phyloP scores from a whole-genome alignment of 805 yeast genomes.

The Middelhovenomyces tepae region DNA sequence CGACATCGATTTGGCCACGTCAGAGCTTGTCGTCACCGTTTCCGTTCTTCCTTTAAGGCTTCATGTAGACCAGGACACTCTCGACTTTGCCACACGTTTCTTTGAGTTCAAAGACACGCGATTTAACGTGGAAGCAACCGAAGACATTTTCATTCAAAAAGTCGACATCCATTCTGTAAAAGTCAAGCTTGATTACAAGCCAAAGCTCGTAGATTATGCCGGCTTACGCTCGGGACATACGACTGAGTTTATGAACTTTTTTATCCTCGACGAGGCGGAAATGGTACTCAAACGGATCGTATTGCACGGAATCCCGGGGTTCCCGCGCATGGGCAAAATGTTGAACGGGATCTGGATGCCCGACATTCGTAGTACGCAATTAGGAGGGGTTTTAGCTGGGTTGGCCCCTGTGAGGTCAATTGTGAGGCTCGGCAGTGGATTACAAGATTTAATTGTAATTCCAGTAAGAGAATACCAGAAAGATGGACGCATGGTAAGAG shows the following conservation, averaged over 20 bases:
- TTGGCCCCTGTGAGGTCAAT: slow-evolving; percentile 73
- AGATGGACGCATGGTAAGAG: slow-evolving; percentile 60
- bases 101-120: slow-evolving; percentile 70
- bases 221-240: slow-evolving; percentile 83
- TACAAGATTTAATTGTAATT: slow-evolving; percentile 60
- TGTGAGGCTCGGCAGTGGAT: slow-evolving; percentile 69
- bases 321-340: slow-evolving; percentile 45
- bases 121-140: slow-evolving; percentile 29
- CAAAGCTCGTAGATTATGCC: slow-evolving; percentile 76
- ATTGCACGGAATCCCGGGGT: slow-evolving; percentile 71
- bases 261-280: slow-evolving; percentile 78
- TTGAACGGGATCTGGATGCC: slow-evolving; percentile 80
- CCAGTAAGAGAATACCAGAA: slow-evolving; percentile 68
- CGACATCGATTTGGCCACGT: slow-evolving; percentile 49
- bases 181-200: slow-evolving; percentile 79
- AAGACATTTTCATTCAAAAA: slow-evolving; percentile 53
- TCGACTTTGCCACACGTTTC: slow-evolving; percentile 74
- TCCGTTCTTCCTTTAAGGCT: slow-evolving; percentile 65
- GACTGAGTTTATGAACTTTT: slow-evolving; percentile 80
- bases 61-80: slow-evolving; percentile 88
- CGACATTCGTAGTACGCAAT: slow-evolving; percentile 71
- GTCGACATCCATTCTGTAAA: slow-evolving; percentile 42
- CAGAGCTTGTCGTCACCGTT: slow-evolving; percentile 52
- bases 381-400: slow-evolving; percentile 75
- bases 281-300: slow-evolving; percentile 53